Conservation (phyloP, 371 early-diverging fungal genomes). For the Gilbertella persicaria region DNA sequence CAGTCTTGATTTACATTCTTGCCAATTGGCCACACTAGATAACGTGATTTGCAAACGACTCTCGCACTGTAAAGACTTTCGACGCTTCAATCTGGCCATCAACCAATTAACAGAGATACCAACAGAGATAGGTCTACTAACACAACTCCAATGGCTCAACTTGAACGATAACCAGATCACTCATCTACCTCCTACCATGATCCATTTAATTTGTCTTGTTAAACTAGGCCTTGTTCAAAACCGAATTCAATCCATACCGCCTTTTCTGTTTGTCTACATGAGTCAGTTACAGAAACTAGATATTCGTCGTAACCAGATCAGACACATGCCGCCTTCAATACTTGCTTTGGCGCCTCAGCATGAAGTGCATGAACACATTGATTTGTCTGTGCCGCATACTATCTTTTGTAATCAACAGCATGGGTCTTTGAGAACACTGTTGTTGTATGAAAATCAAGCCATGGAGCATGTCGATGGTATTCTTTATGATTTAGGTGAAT, state of each 20-base stretch:
- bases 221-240: slow-evolving; percentile 77
- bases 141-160: slow-evolving; percentile 69
- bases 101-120: slow-evolving; percentile 61
- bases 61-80: slow-evolving; percentile 41
- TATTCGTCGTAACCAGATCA: slow-evolving; percentile 51
- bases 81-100: slow-evolving; percentile 66
- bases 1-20: slow-evolving; percentile 69
- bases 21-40: slow-evolving; percentile 44
- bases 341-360: slow-evolving; percentile 24
- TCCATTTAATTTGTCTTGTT: slow-evolving; percentile 55
- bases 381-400: slow-evolving; percentile 15
- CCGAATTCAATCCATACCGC: slow-evolving; percentile 52
- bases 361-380: slow-evolving; percentile 19
- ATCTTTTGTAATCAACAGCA: slow-evolving; percentile 25
- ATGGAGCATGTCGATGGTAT: slow-evolving; percentile 33
- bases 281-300: slow-evolving; percentile 51
- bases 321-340: slow-evolving; percentile 49
- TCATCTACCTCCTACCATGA: slow-evolving; percentile 54
- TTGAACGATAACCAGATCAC: slow-evolving; percentile 67
- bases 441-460: slow-evolving; percentile 30
- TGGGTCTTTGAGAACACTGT: slow-evolving; percentile 31
- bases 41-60: slow-evolving; percentile 23
- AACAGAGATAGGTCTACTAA: slow-evolving; percentile 51
- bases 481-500: slow-evolving; percentile 9
- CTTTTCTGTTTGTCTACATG: slow-evolving; percentile 39